A percentile compares a stretch with the other conserved stretches of the same genome.
These are phyloP conservation scores for Jamesozyma spencerorum DNA, from an alignment of 805 yeast genomes.

Conservation along the genomic window DNA sequence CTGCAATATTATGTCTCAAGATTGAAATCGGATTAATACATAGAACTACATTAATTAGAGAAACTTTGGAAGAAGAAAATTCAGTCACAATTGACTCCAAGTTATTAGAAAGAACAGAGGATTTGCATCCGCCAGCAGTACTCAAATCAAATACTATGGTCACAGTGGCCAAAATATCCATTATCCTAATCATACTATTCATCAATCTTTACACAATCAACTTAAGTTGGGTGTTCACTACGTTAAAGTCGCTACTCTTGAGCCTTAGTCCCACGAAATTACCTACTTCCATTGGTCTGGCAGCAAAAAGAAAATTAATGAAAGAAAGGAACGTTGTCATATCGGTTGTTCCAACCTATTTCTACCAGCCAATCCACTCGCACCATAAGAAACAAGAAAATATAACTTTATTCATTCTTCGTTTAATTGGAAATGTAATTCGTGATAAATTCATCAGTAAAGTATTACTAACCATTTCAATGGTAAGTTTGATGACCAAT, in stretches of 20 bases:
- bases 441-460: slow-evolving; percentile 76
- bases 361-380: slow-evolving; percentile 42
- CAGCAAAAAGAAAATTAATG: slow-evolving; percentile 26
- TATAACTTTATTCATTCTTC: slow-evolving; percentile 34
- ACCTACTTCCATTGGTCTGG: slow-evolving; percentile 31
- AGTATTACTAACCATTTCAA: slow-evolving; percentile 59
- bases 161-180: slow-evolving; percentile 47
- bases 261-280: slow-evolving; percentile 10
- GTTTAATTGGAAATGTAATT: slow-evolving; percentile 55
- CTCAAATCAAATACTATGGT: slow-evolving; percentile 35
- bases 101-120: not conserved
- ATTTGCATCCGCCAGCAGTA: slow-evolving; percentile 16
- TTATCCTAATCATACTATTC: slow-evolving; percentile 49
- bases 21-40: slow-evolving; percentile 82
- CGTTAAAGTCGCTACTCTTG: not conserved
- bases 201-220: slow-evolving; percentile 62
- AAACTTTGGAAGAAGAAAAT: slow-evolving; percentile 88
- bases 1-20: slow-evolving; percentile 77
- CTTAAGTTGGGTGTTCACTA: slow-evolving; percentile 45
- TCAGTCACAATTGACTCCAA: slow-evolving; percentile 63
- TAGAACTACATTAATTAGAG: slow-evolving; percentile 64
- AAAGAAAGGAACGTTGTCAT: slow-evolving; percentile 40
- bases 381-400: slow-evolving; percentile 5
- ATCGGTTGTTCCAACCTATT: slow-evolving; percentile 48
- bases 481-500: slow-evolving; percentile 70